phyloP scores from a whole-genome alignment of 2,329 filamentous ascomycete genomes.

The Intubia oerlemansii region DNA sequence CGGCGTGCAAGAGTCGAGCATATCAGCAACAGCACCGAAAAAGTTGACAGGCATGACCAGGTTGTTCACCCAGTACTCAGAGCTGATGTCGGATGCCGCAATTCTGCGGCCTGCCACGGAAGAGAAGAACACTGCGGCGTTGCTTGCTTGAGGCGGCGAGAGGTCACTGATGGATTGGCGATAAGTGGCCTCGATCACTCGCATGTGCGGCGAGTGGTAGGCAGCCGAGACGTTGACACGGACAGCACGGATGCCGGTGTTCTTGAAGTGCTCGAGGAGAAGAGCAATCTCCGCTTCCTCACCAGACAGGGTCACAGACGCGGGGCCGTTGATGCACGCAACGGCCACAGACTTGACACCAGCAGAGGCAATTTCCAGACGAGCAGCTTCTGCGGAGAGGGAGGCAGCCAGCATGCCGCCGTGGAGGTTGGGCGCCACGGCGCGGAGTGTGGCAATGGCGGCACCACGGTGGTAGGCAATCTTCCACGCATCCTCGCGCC shows the following conservation, averaged over 20 bases:
- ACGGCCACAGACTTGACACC: constrained; percentile 11
- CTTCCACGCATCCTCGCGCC: constrained; percentile 12
- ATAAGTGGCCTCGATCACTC: constrained; percentile 7
- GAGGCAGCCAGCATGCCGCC: constrained; percentile 28
- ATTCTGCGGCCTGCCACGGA: constrained; percentile 8
- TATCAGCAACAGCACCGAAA: constrained; percentile 9
- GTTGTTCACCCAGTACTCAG: constrained; percentile 16
- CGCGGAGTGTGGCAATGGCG: constrained; percentile 10
- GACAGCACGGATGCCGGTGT: constrained; percentile 1
- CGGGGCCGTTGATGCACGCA: constrained; percentile 15
- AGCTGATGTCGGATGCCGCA: constrained; percentile 1
- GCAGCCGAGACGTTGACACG: constrained; percentile 10
- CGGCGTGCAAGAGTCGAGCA: constrained; percentile 5
- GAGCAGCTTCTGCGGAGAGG: constrained; percentile 15
- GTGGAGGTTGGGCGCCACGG: not conserved
- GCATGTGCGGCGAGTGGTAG: constrained; percentile 14
- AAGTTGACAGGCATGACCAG: constrained; percentile 15
- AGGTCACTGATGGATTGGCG: not conserved
- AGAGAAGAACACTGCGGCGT: constrained; percentile 9
- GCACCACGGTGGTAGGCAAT: constrained; percentile 14
- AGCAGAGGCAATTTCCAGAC: constrained; percentile 6
- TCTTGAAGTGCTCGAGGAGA: constrained; percentile 5
- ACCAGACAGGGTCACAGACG: constrained; percentile 17
- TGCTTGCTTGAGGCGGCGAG: too few relatives aligned
- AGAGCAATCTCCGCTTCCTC: constrained; percentile 2